Percentiles rank a stretch among this genome's conserved stretches.
Conservation (phyloP, 2,329 filamentous ascomycete species). For the Akanthomyces muscarius region DNA sequence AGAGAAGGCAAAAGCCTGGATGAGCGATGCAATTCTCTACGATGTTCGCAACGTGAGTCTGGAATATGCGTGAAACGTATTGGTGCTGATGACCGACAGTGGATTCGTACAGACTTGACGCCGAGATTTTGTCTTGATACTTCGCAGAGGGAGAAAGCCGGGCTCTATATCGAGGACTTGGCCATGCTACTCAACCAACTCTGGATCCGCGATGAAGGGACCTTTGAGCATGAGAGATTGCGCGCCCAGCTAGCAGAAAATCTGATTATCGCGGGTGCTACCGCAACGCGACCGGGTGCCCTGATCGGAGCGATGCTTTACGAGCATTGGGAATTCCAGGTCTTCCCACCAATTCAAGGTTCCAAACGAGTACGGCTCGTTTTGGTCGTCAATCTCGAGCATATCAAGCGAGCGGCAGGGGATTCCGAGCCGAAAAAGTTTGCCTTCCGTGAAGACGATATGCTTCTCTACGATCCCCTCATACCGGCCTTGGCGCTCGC, state of each 20-base stretch:
- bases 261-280: slow-evolving; percentile 24
- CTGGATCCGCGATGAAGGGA: slow-evolving; percentile 18
- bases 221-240: slow-evolving; percentile 25
- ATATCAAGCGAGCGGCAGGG: slow-evolving; percentile 25
- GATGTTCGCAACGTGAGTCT: slow-evolving; percentile 3
- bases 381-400: slow-evolving; percentile 24
- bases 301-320: slow-evolving; percentile 25
- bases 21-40: background rate
- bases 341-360: slow-evolving; percentile 21
- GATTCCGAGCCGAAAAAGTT: slow-evolving; percentile 19
- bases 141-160: slow-evolving; percentile 24
- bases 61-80: background rate
- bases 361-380: slow-evolving; percentile 19
- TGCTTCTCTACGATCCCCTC: too few species aligned
- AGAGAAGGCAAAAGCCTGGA: background rate
- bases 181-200: slow-evolving; percentile 23
- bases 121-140: slow-evolving; percentile 21
- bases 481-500: too few species aligned
- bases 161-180: slow-evolving; percentile 24
- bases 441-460: background rate
- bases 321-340: slow-evolving; percentile 25
- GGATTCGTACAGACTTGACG: slow-evolving; percentile 19
- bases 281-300: slow-evolving; percentile 23
- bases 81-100: slow-evolving; percentile 20
- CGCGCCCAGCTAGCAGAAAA: slow-evolving; percentile 22